phyloP scores from a whole-genome alignment of 2,329 filamentous ascomycete genomes.

The Colletotrichum orchidophilum region DNA sequence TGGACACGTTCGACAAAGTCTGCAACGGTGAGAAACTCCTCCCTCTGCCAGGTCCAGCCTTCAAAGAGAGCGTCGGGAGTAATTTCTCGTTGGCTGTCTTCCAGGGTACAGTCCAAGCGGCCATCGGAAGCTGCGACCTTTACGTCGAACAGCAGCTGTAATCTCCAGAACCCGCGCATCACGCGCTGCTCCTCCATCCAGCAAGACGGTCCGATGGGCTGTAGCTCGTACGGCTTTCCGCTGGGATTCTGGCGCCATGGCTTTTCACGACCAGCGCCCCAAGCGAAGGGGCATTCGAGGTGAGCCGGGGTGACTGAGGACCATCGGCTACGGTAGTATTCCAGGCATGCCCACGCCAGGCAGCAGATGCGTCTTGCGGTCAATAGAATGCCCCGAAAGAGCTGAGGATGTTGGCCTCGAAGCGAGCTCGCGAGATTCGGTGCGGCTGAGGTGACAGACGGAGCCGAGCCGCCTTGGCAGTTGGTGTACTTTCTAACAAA shows the following conservation, averaged over 20 bases:
- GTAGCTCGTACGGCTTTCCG: not conserved
- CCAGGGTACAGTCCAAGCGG: not conserved
- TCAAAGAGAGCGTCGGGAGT: not conserved
- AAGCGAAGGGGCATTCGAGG: not conserved
- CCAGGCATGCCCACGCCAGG: conserved; percentile 4
- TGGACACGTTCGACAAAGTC: conserved; percentile 11
- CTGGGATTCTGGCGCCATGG: not conserved
- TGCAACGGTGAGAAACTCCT: conserved; percentile 17
- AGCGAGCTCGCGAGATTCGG: not conserved
- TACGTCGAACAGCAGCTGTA: conserved; percentile 13
- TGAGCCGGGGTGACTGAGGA: conserved; percentile 1
- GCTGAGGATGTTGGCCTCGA: not conserved
- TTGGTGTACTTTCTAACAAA: conserved; percentile 1
- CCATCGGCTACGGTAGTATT: not conserved
- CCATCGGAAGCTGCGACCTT: not conserved
- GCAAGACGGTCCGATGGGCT: not conserved
- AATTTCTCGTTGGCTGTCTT: not conserved
- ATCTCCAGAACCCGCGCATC: conserved; percentile 23
- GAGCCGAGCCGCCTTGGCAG: not conserved
- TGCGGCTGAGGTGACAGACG: not conserved
- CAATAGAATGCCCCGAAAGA: not conserved
- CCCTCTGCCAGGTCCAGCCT: conserved; percentile 6
- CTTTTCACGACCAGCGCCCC: not conserved
- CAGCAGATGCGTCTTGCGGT: conserved; percentile 4
- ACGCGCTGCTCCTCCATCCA: conserved; percentile 27